These are phyloP conservation scores for Salicornia ramosissima DNA, from an alignment of 148 eudicot species.

Conservation along the genomic window DNA sequence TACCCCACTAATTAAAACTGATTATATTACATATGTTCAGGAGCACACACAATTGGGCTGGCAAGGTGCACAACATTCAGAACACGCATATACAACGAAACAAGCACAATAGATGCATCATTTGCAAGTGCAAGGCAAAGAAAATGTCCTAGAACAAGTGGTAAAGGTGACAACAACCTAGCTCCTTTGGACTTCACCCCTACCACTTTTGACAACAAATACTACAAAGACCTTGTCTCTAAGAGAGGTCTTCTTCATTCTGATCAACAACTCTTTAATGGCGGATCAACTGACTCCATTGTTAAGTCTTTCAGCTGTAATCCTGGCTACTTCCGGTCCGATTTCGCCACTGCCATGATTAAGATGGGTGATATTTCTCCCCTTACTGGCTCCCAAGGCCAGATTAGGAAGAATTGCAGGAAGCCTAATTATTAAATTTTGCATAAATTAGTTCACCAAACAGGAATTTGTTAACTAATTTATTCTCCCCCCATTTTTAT, in stretches of 20 bases:
- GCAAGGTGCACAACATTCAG: conserved; percentile 52
- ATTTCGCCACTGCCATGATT: conserved; percentile 46
- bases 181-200: conserved; percentile 26
- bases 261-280: conserved; percentile 26
- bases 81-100: conserved; percentile 48
- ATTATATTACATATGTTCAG: conserved; percentile 9
- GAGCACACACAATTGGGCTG: conserved; percentile 64
- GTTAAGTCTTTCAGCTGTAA: conserved; percentile 24
- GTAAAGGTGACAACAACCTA: conserved; percentile 37
- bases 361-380: conserved; percentile 58
- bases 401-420: conserved; percentile 60
- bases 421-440: conserved; percentile 24
- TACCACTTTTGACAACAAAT: conserved; percentile 35
- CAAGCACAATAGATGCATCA: conserved; percentile 34
- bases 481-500: neutral
- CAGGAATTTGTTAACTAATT: too few species aligned
- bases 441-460: neutral
- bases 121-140: conserved; percentile 32
- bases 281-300: conserved; percentile 17
- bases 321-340: conserved; percentile 31
- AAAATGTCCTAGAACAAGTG: conserved; percentile 38
- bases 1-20: too few species aligned
- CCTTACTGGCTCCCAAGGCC: conserved; percentile 50
- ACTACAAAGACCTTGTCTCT: conserved; percentile 24
- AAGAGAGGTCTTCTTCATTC: conserved; percentile 36